Conservation (phyloP, 257 asterid genomes). For the Gentiana dahurica region DNA sequence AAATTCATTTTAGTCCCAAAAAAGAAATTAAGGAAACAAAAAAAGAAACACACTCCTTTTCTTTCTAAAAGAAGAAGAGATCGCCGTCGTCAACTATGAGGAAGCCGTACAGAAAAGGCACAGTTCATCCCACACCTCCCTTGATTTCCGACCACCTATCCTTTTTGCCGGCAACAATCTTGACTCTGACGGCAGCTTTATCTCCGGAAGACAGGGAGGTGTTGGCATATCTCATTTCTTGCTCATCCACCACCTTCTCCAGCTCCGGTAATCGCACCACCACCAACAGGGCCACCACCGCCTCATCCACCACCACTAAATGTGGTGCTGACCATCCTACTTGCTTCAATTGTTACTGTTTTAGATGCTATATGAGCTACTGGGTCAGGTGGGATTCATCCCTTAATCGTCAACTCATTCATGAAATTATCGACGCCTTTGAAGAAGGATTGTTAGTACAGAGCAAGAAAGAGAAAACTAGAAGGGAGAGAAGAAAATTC, state of each 20-base stretch:
- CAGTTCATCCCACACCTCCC: constrained; percentile 25
- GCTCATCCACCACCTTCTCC: constrained; percentile 24
- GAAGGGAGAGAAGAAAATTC: constrained; percentile 18
- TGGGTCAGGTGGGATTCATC: constrained; percentile 41
- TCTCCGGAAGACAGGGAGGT: constrained; percentile 26
- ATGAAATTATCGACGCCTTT: constrained; percentile 31
- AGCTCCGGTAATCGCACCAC: neutral
- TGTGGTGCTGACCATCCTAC: constrained; percentile 13
- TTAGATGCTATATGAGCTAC: constrained; percentile 29
- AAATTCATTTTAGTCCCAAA: too few relatives aligned
- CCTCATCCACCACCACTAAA: neutral
- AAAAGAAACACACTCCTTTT: too few relatives aligned
- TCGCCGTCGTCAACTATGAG: constrained; percentile 13
- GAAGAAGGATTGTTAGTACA: constrained; percentile 19
- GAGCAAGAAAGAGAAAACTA: constrained; percentile 17
- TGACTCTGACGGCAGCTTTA: constrained; percentile 23
- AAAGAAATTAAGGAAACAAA: too few relatives aligned
- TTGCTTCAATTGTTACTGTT: constrained; percentile 25
- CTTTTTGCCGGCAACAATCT: constrained; percentile 28
- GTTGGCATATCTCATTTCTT: constrained; percentile 26
- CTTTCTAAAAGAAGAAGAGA: too few relatives aligned
- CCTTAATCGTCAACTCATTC: constrained; percentile 34
- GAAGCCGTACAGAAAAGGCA: constrained; percentile 21
- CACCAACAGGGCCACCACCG: constrained; percentile 8
- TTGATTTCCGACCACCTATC: constrained; percentile 21